phyloP scores from a whole-genome alignment of 805 yeast genomes.

The Nakazawaea siamensis region DNA sequence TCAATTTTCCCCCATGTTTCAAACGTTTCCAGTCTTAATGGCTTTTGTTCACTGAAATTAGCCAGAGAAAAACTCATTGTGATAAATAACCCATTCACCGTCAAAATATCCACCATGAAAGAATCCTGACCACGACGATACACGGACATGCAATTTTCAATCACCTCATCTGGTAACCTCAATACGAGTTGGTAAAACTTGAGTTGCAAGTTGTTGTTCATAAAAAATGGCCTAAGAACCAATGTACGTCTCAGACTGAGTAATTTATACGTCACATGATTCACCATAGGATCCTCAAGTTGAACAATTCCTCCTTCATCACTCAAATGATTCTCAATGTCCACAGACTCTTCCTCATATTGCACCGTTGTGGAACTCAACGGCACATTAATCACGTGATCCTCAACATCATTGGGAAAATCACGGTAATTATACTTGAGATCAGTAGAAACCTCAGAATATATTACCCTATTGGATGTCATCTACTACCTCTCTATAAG shows the following conservation, averaged over 20 bases:
- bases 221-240: slow-evolving; percentile 24
- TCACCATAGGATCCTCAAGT: not conserved
- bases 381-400: too few species aligned
- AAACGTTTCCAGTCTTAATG: slow-evolving; percentile 18
- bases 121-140: slow-evolving; percentile 22
- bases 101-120: slow-evolving; percentile 46
- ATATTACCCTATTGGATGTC: too few species aligned
- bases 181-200: slow-evolving; percentile 29
- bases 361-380: too few species aligned
- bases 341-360: too few species aligned
- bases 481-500: slow-evolving; percentile 6
- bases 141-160: slow-evolving; percentile 25
- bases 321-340: too few species aligned
- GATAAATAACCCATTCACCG: slow-evolving; percentile 41
- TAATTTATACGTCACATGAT: not conserved
- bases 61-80: slow-evolving; percentile 35
- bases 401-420: too few species aligned
- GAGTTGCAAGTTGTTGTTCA: slow-evolving; percentile 26
- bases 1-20: slow-evolving; percentile 60
- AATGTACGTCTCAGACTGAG: too few species aligned
- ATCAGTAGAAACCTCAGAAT: not conserved
- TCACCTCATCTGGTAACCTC: slow-evolving; percentile 28
- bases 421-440: not conserved
- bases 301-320: too few species aligned
- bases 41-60: slow-evolving; percentile 28